Evolutionary conservation across 2,329 filamentous ascomycete species (phyloP), one percentile per base, ranked within the genome.

Genomic region (Aureobasidium sp.): DNA sequence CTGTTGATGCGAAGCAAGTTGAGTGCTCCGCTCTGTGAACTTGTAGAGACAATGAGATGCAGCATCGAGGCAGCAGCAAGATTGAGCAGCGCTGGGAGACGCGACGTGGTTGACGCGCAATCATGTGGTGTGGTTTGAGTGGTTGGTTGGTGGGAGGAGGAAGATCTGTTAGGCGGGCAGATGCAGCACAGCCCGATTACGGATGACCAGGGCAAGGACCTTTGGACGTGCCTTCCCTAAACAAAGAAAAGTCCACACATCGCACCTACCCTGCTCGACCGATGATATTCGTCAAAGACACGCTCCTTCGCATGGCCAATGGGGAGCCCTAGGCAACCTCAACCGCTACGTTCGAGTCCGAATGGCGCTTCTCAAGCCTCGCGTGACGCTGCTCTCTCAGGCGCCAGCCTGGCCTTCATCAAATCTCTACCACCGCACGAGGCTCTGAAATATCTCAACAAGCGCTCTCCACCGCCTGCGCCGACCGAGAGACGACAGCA

Each of bases 351-450:
- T 48, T 24, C 60, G 24, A 45, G 49, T 40, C 33, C 49, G 31
- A 45, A 56, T 40, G 60, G 19, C 64, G 60, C 15, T 64, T 64
- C 68, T n/a, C 29, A 35, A 35, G 47, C 35, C 29, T 59, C 63
- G 35, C 66, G 66, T 40, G 63, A 60, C 54, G 78, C 79, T 50
- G 80, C 80, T 49, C 73, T 82, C 15, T 72, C 72, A 58, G 80
- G 80, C 35, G 80, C 80, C 9, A 71, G 75, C 6, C 67, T 73
- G 44, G 80, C 80, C 24, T 82, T 82, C 68, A 74, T 72, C 12
- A 78, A 76, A 67, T 74, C 75, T 29, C 68, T 64, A 39, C 64
- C 67, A 42, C 57, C 61, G 39, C 54, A 64, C 39, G 49, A 61
- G 42, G 40, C 42, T n/a, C n/a, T 48, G 9, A 47, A 45, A 29